A percentile compares a stretch with the other conserved stretches of the same genome.
These are phyloP conservation scores for Stentor roeselii DNA, from an alignment of 73 alveolate genomes.

Conservation along the genomic window DNA sequence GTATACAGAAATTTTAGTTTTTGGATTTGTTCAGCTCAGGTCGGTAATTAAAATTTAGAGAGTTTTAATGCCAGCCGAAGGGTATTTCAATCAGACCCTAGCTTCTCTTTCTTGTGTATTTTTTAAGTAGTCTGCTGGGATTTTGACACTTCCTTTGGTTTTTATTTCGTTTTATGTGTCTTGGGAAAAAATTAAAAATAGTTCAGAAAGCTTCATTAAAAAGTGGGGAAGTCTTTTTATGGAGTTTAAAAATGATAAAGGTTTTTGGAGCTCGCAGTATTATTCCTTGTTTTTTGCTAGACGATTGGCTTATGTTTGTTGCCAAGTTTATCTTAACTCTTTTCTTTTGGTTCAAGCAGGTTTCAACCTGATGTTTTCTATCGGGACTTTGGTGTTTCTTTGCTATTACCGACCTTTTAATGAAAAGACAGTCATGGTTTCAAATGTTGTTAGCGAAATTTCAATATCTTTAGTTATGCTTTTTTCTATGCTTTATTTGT, in stretches of 20 bases:
- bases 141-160: neutral
- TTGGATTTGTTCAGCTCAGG: neutral
- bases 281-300: constrained; percentile 6
- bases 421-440: neutral
- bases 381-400: neutral
- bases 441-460: neutral
- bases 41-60: neutral
- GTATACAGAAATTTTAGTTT: neutral
- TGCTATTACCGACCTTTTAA: neutral
- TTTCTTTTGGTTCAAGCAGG: neutral
- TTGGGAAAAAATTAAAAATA: too few relatives aligned
- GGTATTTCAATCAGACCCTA: neutral
- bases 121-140: neutral
- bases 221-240: neutral
- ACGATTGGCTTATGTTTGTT: neutral
- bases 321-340: neutral
- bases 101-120: neutral
- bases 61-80: neutral
- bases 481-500: too few relatives aligned
- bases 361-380: neutral
- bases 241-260: constrained; percentile 10
- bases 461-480: neutral
- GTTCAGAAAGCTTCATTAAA: neutral
- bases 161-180: neutral
- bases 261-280: neutral